Conservation (phyloP, 805 yeast species). For the Candida oleophila region DNA sequence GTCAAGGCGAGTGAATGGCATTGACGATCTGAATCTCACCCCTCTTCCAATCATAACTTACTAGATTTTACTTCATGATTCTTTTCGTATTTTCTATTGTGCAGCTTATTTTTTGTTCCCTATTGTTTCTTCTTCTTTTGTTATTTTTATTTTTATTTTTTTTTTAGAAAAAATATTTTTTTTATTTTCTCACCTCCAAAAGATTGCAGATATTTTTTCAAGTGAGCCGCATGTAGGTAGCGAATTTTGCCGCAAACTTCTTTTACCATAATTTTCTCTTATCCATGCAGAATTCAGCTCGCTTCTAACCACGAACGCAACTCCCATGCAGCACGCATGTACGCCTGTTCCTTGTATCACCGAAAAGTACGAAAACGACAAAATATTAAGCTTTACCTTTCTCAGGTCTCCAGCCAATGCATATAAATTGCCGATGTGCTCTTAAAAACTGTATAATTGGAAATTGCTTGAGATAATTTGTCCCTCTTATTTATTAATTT, state of each 20-base stretch:
- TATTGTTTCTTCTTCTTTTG: not conserved
- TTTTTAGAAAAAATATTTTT: not conserved
- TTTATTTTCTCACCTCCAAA: not conserved
- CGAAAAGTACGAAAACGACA: slow-evolving; percentile 1
- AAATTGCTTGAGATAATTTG: not conserved
- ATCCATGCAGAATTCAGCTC: slow-evolving; percentile 5
- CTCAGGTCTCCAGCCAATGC: not conserved
- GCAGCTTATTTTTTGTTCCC: not conserved
- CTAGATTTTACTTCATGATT: not conserved
- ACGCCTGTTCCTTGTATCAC: slow-evolving; percentile 2
- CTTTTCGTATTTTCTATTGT: not conserved
- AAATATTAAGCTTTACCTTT: not conserved
- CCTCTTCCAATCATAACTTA: not conserved
- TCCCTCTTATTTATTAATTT: too few species aligned
- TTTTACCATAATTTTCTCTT: slow-evolving; percentile 2
- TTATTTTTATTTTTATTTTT: not conserved
- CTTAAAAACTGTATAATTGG: not conserved
- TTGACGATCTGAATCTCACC: not conserved
- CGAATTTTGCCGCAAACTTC: not conserved
- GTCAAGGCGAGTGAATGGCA: too few species aligned
- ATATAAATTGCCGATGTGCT: slow-evolving; percentile 3
- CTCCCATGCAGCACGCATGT: slow-evolving; percentile 1
- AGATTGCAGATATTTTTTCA: not conserved
- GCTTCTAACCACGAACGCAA: slow-evolving; percentile 5
- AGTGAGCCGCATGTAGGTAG: not conserved